A percentile compares a stretch with the other conserved stretches of the same genome.
Evolutionary conservation across 2,329 filamentous ascomycete genomes (phyloP).

Genomic region (Aspergillus aculeatus): DNA sequence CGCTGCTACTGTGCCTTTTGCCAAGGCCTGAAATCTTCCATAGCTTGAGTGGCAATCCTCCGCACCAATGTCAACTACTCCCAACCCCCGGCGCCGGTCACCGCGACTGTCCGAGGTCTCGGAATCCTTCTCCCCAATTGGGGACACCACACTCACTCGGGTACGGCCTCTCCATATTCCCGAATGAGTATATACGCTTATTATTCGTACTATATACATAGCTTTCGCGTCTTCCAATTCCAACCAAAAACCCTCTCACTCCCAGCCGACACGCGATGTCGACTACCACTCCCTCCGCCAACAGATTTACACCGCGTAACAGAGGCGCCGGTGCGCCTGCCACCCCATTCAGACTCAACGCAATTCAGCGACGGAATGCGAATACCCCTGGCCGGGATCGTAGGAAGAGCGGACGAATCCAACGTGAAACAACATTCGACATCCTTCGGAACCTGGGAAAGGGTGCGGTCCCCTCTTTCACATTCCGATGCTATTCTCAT

Average conservation of each 20-base stretch:
- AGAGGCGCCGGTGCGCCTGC: conserved; percentile 44
- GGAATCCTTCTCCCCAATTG: conserved; percentile 26
- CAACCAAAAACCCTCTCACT: conserved; percentile 35
- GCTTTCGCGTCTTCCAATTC: conserved; percentile 36
- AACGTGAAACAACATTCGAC: conserved; percentile 57
- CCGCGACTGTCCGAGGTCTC: conserved; percentile 22
- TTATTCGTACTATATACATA: conserved; percentile 8
- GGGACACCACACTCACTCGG: conserved; percentile 29
- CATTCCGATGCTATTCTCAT: background rate
- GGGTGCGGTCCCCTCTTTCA: conserved; percentile 34
- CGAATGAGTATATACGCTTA: too few species aligned
- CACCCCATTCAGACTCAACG: conserved; percentile 56
- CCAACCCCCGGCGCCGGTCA: conserved; percentile 31
- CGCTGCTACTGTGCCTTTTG: background rate
- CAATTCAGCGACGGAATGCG: conserved; percentile 54
- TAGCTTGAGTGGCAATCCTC: background rate
- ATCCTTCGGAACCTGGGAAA: conserved; percentile 54
- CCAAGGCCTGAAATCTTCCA: background rate
- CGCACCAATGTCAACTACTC: conserved; percentile 29
- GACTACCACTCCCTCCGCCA: conserved; percentile 32
- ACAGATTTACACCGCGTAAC: conserved; percentile 36
- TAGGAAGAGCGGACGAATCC: conserved; percentile 49
- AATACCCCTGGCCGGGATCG: conserved; percentile 52
- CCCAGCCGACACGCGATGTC: conserved; percentile 33
- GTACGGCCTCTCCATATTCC: conserved; percentile 13